Evolutionary conservation across 768 basidiomycete species (phyloP), one percentile per base, ranked within the genome.

Genomic region (Naganishia vishniacii): DNA sequence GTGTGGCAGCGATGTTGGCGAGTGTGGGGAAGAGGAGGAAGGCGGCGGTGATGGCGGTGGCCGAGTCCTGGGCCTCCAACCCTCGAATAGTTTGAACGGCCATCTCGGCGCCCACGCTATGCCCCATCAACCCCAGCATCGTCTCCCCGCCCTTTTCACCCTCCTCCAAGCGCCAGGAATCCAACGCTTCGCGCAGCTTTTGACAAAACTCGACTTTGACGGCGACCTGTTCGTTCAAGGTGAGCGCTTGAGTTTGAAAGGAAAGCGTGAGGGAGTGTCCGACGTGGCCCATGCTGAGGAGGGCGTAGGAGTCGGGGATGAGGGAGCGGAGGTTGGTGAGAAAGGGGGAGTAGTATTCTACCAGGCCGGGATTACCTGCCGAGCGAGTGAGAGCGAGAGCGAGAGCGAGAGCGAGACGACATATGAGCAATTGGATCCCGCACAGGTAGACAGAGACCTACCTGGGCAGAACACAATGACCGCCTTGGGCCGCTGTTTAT

Each of bases 71-170:
- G 32, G 1, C 28, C 1, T 66, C 63, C 34, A 62, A 29, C 34
- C 62, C 56, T 37, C 69, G 64, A 69, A 77, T 68, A 37, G 83
- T 85, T 79, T 88, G 83, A 31, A 84, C 70, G 4, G 81, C 72
- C 58, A 90, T 79, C 87, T 88, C 91, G 1, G 83, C 77, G 1
- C 88, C 88, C 15, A 89, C 82, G 60, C 86, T 88, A 67, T 90
- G 88, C 9, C 74, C 75, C 69, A 76, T 73, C 32, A 77, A 61
- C 9, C 65, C 68, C 13, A 74, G 49, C 59, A 64, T 25, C 62
- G 67, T 41, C 42, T 48, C 20, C 15, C 42, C 51, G 16, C 32
- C 23, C 16, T 45, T 48, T 18, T 13, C 32, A 31, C 37, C 40
- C 13, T 62, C 48, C 23, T 69, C 69, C 7, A 16, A n/a, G 1